A percentile compares a stretch with the other conserved stretches of the same genome.
phyloP scores from a whole-genome alignment of 495 filamentous ascomycete genomes.

The Xylaria flabelliformis region DNA sequence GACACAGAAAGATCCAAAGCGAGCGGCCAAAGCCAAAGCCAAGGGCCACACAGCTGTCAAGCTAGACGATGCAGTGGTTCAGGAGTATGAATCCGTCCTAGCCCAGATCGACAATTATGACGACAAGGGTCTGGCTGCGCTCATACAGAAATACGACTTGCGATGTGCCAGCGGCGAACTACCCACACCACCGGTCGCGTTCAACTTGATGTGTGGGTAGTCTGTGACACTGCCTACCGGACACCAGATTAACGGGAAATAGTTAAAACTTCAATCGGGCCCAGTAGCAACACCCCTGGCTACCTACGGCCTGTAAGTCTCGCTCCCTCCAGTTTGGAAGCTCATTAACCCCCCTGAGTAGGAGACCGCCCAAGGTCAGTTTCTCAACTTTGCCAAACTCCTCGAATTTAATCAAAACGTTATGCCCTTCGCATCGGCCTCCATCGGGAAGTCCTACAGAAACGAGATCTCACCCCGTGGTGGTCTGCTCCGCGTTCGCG shows the following conservation, averaged over 20 bases:
- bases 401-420: constrained; percentile 76
- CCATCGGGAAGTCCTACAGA: constrained; percentile 78
- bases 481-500: constrained; percentile 77
- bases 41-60: constrained; percentile 63
- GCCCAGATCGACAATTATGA: constrained; percentile 81
- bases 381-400: constrained; percentile 76
- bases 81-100: constrained; percentile 74
- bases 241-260: too few species aligned
- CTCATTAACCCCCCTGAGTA: too few species aligned
- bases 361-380: constrained; percentile 79
- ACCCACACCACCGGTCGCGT: constrained; percentile 67
- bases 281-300: constrained; percentile 62
- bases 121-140: constrained; percentile 67
- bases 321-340: too few species aligned
- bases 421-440: constrained; percentile 81
- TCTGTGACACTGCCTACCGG: too few species aligned
- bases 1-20: constrained; percentile 59
- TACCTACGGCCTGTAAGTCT: constrained; percentile 63
- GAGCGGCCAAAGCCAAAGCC: constrained; percentile 57
- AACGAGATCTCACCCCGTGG: constrained; percentile 80
- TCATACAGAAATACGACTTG: constrained; percentile 76
- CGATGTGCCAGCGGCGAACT: constrained; percentile 55
- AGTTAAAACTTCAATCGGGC: constrained; percentile 72
- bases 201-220: constrained; percentile 73
- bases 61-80: constrained; percentile 68